These are phyloP conservation scores for Candida broadrunensis DNA, from an alignment of 805 yeast genomes.

Conservation along the genomic window DNA sequence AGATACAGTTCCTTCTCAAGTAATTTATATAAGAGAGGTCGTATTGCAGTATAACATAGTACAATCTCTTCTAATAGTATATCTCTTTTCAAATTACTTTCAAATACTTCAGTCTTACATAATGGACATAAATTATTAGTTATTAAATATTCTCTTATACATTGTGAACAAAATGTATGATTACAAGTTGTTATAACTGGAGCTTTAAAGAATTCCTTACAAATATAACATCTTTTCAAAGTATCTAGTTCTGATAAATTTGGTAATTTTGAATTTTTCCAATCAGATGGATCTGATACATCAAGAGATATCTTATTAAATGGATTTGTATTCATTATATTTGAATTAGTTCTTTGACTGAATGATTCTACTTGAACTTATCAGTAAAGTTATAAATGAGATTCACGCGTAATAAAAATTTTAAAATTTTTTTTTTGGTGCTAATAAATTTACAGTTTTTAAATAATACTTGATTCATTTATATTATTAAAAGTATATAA, in stretches of 20 bases:
- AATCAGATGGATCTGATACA: conserved; percentile 71
- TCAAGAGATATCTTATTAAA: conserved; percentile 15
- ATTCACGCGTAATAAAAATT: too few species aligned
- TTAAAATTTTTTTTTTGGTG: too few species aligned
- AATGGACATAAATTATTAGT: conserved; percentile 67
- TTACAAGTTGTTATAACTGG: conserved; percentile 85
- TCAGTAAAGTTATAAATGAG: too few species aligned
- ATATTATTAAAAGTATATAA: too few species aligned
- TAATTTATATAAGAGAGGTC: conserved; percentile 9
- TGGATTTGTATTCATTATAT: conserved; percentile 12
- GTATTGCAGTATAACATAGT: conserved; percentile 41
- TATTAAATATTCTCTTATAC: conserved; percentile 73
- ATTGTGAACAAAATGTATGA: conserved; percentile 85
- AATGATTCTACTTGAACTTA: too few species aligned
- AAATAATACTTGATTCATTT: too few species aligned
- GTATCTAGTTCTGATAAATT: conserved; percentile 61
- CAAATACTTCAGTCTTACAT: conserved; percentile 68
- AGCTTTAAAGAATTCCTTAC: conserved; percentile 76
- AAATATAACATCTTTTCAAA: conserved; percentile 76
- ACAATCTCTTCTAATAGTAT: conserved; percentile 70
- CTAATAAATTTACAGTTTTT: too few species aligned
- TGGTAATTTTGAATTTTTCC: conserved; percentile 55
- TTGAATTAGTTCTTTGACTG: too few species aligned
- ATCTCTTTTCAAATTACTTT: conserved; percentile 65
- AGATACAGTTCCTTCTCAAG: conserved; percentile 2